Percentiles rank a stretch among this genome's conserved stretches.
phyloP scores from a whole-genome alignment of 164 flowering plant species.

The Liriodendron chinense region DNA sequence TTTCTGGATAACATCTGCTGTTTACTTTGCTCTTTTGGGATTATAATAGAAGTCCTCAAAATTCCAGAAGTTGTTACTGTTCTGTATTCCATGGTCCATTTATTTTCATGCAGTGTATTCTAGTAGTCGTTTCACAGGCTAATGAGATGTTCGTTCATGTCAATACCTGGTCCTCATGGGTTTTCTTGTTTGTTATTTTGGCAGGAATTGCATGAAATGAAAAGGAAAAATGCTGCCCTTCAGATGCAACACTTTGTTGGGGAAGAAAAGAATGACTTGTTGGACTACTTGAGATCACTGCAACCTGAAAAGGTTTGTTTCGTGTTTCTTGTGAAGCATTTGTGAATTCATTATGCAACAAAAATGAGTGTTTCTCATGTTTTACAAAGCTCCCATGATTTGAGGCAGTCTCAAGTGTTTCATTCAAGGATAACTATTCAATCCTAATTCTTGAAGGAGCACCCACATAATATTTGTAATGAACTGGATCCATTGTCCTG shows the following conservation, averaged over 20 bases:
- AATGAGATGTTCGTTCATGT: background rate
- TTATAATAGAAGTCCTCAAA: no score
- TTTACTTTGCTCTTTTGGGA: no score
- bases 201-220: constrained; percentile 72
- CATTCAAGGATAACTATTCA: no score
- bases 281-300: constrained; percentile 79
- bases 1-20: no score
- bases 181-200: background rate
- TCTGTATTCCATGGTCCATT: no score
- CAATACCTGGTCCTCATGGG: background rate
- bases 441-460: no score
- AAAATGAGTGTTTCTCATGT: no score
- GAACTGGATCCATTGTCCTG: no score
- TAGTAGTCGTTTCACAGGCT: background rate
- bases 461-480: no score
- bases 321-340: background rate
- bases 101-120: background rate
- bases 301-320: constrained; percentile 72
- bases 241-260: constrained; percentile 93
- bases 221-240: constrained; percentile 79
- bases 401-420: no score
- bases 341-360: background rate
- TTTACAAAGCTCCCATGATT: no score
- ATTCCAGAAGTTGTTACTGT: no score
- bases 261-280: constrained; percentile 80